Evolutionary conservation across 768 basidiomycete species (phyloP), one percentile per base, ranked within the genome.

Genomic region (Lentinula edodes): DNA sequence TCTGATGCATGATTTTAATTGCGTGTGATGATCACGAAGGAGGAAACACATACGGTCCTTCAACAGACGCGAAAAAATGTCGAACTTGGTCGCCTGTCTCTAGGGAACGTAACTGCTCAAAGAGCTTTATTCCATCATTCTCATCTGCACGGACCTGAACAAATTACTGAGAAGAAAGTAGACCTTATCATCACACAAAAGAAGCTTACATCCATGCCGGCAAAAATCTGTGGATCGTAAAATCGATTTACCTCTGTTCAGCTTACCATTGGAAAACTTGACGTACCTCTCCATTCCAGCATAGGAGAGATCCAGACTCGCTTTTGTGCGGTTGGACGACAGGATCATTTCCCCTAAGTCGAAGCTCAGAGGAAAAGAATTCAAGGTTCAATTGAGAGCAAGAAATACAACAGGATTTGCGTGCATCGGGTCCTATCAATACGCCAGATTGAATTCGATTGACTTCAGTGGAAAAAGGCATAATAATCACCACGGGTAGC

Each of bases 251-350:
- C 43, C 36, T 1, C 23, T 23, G 23, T 23, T 23, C 1, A 23
- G 52, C 38, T 16, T 57, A 13, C 51, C 15, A 36, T 54, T 16
- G 50, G 16, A 10, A 6, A 6, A 35, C 9, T 8, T 23, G 55
- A 73, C 73, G 51, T 51, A 87, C 91, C 77, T 95, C 90, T 63
- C 93, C 93, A 68, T 93, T 93, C 89, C 90, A 95, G 68, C 91
- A 93, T 32, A 95, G 72, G 3, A 91, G 68, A 67, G 87, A 80
- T 6, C 81, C 84, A 23, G 18, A 48, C 13, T 75, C 76, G 38
- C 72, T 64, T 13, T 73, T 67, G 69, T 93, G 91, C 32, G 93
- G 93, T 69, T 95, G 93, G 2, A 78, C 71, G 15, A 92, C 71
- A 0, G 78, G 76, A 9, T 73, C 66, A 8, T 68, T 66, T 1